Evolutionary conservation across 2,329 filamentous ascomycete genomes (phyloP), one percentile per base, ranked within the genome.

Genomic region (Ophiostoma pallidulum): DNA sequence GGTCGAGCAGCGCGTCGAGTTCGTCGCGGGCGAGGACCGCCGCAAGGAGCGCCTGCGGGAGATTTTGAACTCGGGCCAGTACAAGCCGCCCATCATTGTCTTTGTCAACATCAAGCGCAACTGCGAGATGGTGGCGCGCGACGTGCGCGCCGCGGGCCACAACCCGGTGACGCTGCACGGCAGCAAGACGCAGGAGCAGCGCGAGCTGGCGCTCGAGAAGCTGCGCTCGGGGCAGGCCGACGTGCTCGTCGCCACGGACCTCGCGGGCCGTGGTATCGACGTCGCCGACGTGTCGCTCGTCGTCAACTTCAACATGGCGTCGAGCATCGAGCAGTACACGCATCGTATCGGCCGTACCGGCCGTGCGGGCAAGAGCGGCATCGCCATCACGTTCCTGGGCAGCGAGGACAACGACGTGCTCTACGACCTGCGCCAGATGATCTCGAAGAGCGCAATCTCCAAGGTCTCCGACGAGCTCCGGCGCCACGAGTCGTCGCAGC

Each of bases 51-150:
- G 92, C 3, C 80, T 98, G n/a, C 77, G 82, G 56, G 88, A 97
- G 59, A 92, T 98, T 51, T 79, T 98, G 33, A 72, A 77, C 41
- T 89, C 84, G 1, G 74, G 82, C 56, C 83, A 89, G 55, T 97
- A 90, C 66, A 73, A 77, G 8, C 79, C 91, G 8, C 92, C 92
- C 14, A 94, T 98, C 64, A 98, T 98, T 58, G 90, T 98, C 54
- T 98, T 98, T 64, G 92, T 98, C 77, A 98, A 98, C 67, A 96
- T 97, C 80, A 97, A 97, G 70, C 86, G 90, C 58, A 97, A 97
- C 70, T 97, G 91, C 70, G 92, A 98, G 64, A 86, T 88, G 50
- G 84, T 98, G 41, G 91, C 91, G 3, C 79, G 87, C 52, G 91
- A 97, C 61, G 92, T 98, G 71, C 92, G 94, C 62, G 78, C 85